Conservation (phyloP, 495 filamentous ascomycete genomes). For the Penicillium robsamsonii region DNA sequence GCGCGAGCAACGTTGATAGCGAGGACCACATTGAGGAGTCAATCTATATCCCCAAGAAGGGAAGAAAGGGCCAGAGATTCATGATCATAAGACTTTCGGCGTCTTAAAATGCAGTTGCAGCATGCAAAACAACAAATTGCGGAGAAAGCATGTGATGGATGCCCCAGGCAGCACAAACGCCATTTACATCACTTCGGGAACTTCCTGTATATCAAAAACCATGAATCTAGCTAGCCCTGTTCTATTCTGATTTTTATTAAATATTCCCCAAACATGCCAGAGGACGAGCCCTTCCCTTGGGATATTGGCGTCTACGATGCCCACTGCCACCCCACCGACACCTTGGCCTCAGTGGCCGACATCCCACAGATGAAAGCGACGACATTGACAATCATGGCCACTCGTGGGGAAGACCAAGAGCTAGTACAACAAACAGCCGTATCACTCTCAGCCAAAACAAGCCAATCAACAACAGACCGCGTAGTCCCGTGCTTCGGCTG, state of each 20-base stretch:
- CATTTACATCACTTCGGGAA: slow-evolving; percentile 5
- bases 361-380: slow-evolving; percentile 77
- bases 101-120: neutral
- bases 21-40: slow-evolving; percentile 13
- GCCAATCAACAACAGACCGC: slow-evolving; percentile 18
- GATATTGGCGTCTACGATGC: slow-evolving; percentile 82
- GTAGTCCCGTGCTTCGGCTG: slow-evolving; percentile 90
- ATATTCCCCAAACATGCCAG: slow-evolving; percentile 16
- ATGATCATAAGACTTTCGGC: slow-evolving; percentile 6
- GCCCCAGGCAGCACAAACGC: slow-evolving; percentile 6
- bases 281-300: slow-evolving; percentile 67
- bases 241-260: neutral
- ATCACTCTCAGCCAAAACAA: slow-evolving; percentile 32
- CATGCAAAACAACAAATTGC: neutral
- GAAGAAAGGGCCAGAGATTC: neutral
- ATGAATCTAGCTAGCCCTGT: neutral
- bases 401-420: slow-evolving; percentile 79
- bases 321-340: slow-evolving; percentile 98
- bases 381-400: slow-evolving; percentile 83
- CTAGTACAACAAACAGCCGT: slow-evolving; percentile 71
- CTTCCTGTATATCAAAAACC: neutral
- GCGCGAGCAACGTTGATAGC: slow-evolving; percentile 55
- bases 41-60: neutral
- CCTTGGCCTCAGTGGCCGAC: slow-evolving; percentile 65
- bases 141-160: slow-evolving; percentile 14